Evolutionary conservation across 306 rosid species (phyloP).

Genomic region (Ochetophila trinervis): DNA sequence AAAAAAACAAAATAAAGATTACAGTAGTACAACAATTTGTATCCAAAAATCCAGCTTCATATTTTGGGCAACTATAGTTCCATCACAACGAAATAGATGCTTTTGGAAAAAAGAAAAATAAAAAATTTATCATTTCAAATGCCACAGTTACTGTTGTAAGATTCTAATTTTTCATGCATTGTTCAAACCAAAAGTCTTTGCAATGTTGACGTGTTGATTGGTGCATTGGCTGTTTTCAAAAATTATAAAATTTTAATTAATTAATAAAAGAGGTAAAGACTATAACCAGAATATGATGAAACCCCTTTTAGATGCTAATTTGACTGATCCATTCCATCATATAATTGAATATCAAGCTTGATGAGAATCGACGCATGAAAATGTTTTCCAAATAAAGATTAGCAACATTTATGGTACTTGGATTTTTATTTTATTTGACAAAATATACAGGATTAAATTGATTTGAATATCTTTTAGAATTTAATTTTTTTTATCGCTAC

Average conservation of each 20-base stretch:
- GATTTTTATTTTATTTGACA: too few relatives aligned
- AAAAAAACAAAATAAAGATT: too few relatives aligned
- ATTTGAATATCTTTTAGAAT: too few relatives aligned
- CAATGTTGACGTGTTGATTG: constrained; percentile 4
- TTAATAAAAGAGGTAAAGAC: neutral
- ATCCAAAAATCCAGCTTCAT: too few relatives aligned
- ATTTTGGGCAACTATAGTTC: too few relatives aligned
- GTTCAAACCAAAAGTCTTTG: neutral
- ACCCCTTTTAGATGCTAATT: neutral
- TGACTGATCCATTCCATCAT: neutral
- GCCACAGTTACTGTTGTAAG: neutral
- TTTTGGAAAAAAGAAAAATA: neutral
- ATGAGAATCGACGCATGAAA: too few relatives aligned
- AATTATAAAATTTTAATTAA: neutral
- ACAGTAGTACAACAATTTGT: too few relatives aligned
- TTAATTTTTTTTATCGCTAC: too few relatives aligned
- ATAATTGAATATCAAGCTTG: neutral
- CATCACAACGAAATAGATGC: too few relatives aligned
- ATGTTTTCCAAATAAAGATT: too few relatives aligned
- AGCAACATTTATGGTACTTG: too few relatives aligned
- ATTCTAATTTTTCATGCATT: constrained; percentile 1
- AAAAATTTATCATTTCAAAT: neutral
- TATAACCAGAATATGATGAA: neutral
- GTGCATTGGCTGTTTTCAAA: neutral
- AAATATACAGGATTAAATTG: too few relatives aligned